Evolutionary conservation across 164 flowering plant genomes (phyloP), one percentile per base, ranked within the genome.

Genomic region (Amborella trichopoda): DNA sequence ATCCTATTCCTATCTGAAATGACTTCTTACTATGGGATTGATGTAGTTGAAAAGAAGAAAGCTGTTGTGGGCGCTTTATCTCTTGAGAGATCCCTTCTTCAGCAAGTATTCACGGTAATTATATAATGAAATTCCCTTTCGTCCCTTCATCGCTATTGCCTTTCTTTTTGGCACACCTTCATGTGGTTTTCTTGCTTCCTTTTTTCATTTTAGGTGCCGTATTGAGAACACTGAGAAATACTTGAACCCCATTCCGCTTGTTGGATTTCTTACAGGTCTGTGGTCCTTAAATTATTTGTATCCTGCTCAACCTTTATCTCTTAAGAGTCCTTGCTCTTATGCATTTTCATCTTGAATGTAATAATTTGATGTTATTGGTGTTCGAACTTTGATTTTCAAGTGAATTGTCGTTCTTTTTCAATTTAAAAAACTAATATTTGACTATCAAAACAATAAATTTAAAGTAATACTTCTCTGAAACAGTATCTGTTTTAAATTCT

Each of bases 31-130:
- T 32, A n/a, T 37, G 41, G 19, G n/a, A 39, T 44, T 63, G 49
- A 34, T 63, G 34, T 68, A 91, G 99, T 34, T 84, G 3, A 82
- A 54, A 58, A 78, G 99, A 56, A 61, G 99, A 64, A 87, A 80
- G 70, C 40, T 91, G 46, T 54, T 88, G 44, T 84, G 81, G 93
- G 96, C 86, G 37, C 75, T 87, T 53, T 91, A 91, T 66, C 68
- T 91, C 47, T 82, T 91, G 99, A 72, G 99, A 68, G 99, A 91
- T 73, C 99, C 99, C 33, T 91, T 87, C 65, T 91, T 87, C 51
- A 54, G 69, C 74, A 78, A 73, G 53, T 73, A 91, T 48, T 82
- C 91, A 28, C 65, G 95, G 99, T 91, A 71, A 11, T 34, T 16
- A 0, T 28, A 9, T 48, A 10, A n/a, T n/a, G n/a, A n/a, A n/a